Conservation (phyloP, 2,329 filamentous ascomycete genomes). For the Allantophomopsis cytisporea region DNA sequence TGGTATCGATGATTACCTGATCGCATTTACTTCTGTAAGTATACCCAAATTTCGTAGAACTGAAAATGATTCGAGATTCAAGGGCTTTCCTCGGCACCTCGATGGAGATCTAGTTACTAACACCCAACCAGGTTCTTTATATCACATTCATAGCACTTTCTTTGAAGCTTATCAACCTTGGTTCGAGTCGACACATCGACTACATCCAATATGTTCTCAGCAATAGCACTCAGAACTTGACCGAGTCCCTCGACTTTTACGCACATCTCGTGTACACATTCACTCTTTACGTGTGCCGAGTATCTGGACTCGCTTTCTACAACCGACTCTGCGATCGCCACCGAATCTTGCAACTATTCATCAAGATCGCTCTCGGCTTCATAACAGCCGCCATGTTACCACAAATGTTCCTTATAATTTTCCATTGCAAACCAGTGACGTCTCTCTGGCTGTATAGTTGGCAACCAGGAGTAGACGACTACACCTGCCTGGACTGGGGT, state of each 20-base stretch:
- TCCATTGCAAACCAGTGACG: slow-evolving; percentile 36
- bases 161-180: slow-evolving; percentile 29
- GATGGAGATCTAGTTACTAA: no score
- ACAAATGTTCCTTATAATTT: slow-evolving; percentile 33
- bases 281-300: slow-evolving; percentile 31
- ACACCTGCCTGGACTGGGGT: slow-evolving; percentile 33
- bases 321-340: slow-evolving; percentile 27
- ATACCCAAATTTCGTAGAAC: no score
- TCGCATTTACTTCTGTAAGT: not conserved
- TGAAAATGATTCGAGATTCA: no score
- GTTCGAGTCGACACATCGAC: slow-evolving; percentile 30
- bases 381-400: slow-evolving; percentile 29
- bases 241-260: slow-evolving; percentile 32
- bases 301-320: slow-evolving; percentile 38
- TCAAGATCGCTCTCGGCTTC: slow-evolving; percentile 21
- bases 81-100: no score
- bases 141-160: not conserved
- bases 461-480: slow-evolving; percentile 24
- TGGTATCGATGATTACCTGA: not conserved
- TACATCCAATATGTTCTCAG: slow-evolving; percentile 32
- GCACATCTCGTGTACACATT: slow-evolving; percentile 38
- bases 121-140: not conserved
- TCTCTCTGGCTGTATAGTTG: slow-evolving; percentile 36
- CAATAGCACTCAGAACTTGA: slow-evolving; percentile 23
- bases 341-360: slow-evolving; percentile 20